phyloP scores from a whole-genome alignment of 148 eudicot species.

The Silene uniflora region DNA sequence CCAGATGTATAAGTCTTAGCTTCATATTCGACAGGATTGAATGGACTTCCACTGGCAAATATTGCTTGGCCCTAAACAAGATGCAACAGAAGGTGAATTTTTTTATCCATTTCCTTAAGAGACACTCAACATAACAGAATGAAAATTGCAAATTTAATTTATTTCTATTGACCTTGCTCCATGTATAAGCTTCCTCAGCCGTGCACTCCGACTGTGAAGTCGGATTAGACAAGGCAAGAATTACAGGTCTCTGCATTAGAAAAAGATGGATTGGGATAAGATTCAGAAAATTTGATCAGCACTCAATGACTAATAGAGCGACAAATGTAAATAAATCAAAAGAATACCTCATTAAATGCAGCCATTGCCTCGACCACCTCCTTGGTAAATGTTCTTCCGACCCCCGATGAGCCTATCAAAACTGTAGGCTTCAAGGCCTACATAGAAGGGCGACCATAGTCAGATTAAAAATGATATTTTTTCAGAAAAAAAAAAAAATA shows the following conservation, averaged over 20 bases:
- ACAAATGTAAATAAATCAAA: not conserved
- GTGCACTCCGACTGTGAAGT: slow-evolving; percentile 99
- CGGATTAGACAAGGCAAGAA: slow-evolving; percentile 94
- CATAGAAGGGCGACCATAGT: slow-evolving; percentile 11
- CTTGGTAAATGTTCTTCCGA: slow-evolving; percentile 84
- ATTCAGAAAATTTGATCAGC: slow-evolving; percentile 7
- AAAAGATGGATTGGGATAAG: not conserved
- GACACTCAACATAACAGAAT: not conserved
- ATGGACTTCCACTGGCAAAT: slow-evolving; percentile 97
- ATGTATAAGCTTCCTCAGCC: slow-evolving; percentile 91
- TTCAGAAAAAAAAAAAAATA: too few species aligned
- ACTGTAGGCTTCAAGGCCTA: slow-evolving; percentile 90
- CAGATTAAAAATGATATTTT: too few species aligned
- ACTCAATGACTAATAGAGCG: not conserved
- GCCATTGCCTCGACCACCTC: slow-evolving; percentile 89
- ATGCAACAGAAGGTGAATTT: not conserved
- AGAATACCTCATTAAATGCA: slow-evolving; percentile 67
- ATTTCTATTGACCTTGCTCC: slow-evolving; percentile 68
- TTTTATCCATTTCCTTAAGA: not conserved
- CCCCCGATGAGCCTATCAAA: slow-evolving; percentile 95
- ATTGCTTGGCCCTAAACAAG: slow-evolving; percentile 79
- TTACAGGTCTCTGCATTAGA: slow-evolving; percentile 89
- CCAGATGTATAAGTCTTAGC: slow-evolving; percentile 68
- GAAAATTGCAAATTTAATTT: not conserved
- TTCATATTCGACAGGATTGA: slow-evolving; percentile 67